Conservation (phyloP, 495 filamentous ascomycete genomes). For the Daldinia vernicosa region DNA sequence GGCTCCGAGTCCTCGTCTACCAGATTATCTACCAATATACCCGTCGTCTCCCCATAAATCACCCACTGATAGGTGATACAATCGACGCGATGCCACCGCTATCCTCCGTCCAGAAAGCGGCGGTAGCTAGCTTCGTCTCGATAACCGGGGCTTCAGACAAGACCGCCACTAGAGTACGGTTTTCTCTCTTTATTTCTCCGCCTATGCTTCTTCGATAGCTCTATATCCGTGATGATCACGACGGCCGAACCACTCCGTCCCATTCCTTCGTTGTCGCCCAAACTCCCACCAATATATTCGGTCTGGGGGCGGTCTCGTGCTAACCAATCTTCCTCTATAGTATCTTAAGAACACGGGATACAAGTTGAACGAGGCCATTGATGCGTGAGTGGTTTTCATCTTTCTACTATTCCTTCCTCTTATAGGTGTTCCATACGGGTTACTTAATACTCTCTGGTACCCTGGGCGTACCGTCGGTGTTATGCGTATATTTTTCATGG, state of each 20-base stretch:
- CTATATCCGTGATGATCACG: background rate
- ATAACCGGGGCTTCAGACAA: conserved; percentile 64
- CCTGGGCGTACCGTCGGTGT: background rate
- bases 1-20: background rate
- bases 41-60: background rate
- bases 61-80: background rate
- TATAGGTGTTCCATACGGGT: background rate
- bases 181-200: conserved; percentile 35
- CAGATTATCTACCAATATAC: background rate
- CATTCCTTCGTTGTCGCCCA: background rate
- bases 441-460: background rate
- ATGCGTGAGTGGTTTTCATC: conserved; percentile 55
- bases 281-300: background rate
- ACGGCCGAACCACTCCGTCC: background rate
- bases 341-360: conserved; percentile 54
- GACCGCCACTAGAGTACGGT: conserved; percentile 59
- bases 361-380: conserved; percentile 60
- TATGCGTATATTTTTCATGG: background rate
- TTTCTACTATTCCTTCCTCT: conserved; percentile 17
- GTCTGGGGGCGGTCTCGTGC: conserved; percentile 6
- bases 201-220: conserved; percentile 1
- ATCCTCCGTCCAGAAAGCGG: conserved; percentile 57
- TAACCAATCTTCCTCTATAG: conserved; percentile 41
- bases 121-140: conserved; percentile 60
- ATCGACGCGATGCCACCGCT: conserved; percentile 55